These are phyloP conservation scores for Alectoria sarmentosa DNA, from an alignment of 495 filamentous ascomycete species.

Conservation along the genomic window DNA sequence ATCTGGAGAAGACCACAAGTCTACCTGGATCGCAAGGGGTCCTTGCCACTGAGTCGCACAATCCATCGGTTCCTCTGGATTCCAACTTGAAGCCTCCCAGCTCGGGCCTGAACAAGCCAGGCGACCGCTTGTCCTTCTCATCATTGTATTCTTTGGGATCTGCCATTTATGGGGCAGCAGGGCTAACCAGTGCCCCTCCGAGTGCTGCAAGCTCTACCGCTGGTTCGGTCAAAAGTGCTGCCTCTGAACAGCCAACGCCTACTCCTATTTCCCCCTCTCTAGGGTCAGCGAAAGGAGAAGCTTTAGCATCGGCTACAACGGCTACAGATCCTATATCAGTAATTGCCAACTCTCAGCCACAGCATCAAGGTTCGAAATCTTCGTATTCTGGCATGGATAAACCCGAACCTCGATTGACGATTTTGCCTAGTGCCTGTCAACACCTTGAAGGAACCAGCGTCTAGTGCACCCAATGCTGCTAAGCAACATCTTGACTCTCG, in stretches of 20 bases:
- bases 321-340: slow-evolving; percentile 28
- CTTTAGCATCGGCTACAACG: slow-evolving; percentile 23
- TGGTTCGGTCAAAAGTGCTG: slow-evolving; percentile 29
- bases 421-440: slow-evolving; percentile 16
- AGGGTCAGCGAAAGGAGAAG: slow-evolving; percentile 22
- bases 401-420: slow-evolving; percentile 1
- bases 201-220: slow-evolving; percentile 38
- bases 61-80: slow-evolving; percentile 37
- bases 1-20: slow-evolving; percentile 24
- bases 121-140: slow-evolving; percentile 57
- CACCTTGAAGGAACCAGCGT: slow-evolving; percentile 12
- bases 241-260: slow-evolving; percentile 15
- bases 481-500: slow-evolving; percentile 22
- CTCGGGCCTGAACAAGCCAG: slow-evolving; percentile 40
- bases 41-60: slow-evolving; percentile 13
- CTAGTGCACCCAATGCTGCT: slow-evolving; percentile 10
- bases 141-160: slow-evolving; percentile 59
- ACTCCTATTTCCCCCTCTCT: slow-evolving; percentile 23
- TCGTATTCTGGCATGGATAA: neutral
- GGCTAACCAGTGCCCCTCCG: slow-evolving; percentile 23
- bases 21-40: slow-evolving; percentile 15
- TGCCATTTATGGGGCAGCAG: slow-evolving; percentile 28
- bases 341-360: slow-evolving; percentile 23
- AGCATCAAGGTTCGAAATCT: slow-evolving; percentile 16
- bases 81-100: slow-evolving; percentile 35